A percentile compares a stretch with the other conserved stretches of the same genome.
These are phyloP conservation scores for Daldinia loculata DNA, from an alignment of 495 filamentous ascomycete genomes.

Conservation along the genomic window DNA sequence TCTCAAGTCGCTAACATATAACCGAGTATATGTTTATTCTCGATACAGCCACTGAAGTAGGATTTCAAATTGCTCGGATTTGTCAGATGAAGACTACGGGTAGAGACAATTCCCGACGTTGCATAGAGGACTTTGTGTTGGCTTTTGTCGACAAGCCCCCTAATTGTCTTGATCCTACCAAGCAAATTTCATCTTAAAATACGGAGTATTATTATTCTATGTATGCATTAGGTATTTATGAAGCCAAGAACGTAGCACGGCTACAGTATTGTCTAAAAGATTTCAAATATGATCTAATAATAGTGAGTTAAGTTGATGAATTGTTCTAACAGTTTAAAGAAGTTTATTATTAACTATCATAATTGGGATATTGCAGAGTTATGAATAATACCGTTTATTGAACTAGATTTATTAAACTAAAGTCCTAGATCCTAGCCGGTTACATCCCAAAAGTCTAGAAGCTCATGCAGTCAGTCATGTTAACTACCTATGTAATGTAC, in stretches of 20 bases:
- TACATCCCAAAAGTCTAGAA: neutral
- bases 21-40: neutral
- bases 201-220: neutral
- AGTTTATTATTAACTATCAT: no score
- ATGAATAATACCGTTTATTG: neutral
- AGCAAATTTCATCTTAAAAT: neutral
- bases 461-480: neutral
- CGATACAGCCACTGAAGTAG: neutral
- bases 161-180: slow-evolving; percentile 1
- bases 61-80: neutral
- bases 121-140: neutral
- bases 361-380: no score
- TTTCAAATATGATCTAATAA: neutral
- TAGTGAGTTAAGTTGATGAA: neutral
- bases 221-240: neutral
- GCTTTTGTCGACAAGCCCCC: neutral
- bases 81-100: neutral
- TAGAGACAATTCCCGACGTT: neutral
- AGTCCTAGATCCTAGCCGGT: neutral
- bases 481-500: neutral
- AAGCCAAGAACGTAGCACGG: neutral
- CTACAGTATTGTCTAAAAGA: neutral
- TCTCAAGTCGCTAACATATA: neutral
- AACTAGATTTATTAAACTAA: neutral
- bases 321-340: neutral